Conservation (phyloP, 2,329 filamentous ascomycete species). For the Scleromitrula shiraiana region DNA sequence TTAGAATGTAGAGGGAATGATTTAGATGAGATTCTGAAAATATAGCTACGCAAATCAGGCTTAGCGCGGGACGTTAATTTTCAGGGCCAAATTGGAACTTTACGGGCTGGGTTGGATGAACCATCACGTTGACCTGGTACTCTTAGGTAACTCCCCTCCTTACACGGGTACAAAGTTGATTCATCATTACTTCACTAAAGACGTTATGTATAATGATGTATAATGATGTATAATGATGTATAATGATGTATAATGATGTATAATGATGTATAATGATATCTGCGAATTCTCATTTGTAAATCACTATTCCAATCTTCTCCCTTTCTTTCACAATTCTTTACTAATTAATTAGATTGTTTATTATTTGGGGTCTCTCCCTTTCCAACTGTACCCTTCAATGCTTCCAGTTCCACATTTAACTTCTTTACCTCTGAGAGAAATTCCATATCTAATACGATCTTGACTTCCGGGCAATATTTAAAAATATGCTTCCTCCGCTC, state of each 20-base stretch:
- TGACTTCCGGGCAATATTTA: conserved; percentile 48
- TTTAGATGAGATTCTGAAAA: too few species aligned
- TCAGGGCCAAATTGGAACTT: background rate
- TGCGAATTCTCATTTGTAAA: background rate
- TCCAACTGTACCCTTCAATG: background rate
- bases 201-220: too few species aligned
- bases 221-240: too few species aligned
- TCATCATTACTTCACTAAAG: background rate
- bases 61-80: background rate
- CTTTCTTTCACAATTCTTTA: background rate
- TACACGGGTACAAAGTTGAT: too few species aligned
- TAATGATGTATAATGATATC: background rate
- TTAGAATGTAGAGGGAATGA: too few species aligned
- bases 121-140: too few species aligned
- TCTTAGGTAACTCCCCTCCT: too few species aligned
- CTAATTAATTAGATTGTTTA: background rate
- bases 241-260: too few species aligned
- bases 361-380: too few species aligned
- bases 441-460: conserved; percentile 47
- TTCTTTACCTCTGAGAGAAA: background rate
- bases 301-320: background rate
- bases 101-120: too few species aligned
- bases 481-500: conserved; percentile 39
- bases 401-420: background rate
- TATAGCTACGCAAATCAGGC: background rate